Evolutionary conservation across 148 eudicot species (phyloP).

Genomic region (Nepenthes mirabilis): DNA sequence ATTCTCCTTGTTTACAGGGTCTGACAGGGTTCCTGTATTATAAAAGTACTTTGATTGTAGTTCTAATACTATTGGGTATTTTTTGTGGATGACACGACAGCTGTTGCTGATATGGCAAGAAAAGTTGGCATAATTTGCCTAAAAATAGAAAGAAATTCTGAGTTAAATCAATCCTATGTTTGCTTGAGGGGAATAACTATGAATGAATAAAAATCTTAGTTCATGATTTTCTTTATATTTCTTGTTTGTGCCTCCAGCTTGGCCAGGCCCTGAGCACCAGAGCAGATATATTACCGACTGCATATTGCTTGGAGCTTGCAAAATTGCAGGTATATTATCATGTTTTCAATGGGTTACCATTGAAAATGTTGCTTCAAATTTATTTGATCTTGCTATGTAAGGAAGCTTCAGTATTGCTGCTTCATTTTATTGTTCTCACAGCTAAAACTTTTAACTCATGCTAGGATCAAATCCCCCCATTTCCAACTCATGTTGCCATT

Average conservation of each 20-base stretch:
- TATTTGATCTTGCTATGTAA: constrained; percentile 1
- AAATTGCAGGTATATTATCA: constrained; percentile 65
- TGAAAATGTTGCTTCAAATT: neutral
- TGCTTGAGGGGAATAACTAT: too few species aligned
- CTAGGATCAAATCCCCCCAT: constrained; percentile 98
- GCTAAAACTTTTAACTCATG: neutral
- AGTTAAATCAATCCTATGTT: too few species aligned
- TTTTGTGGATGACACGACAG: too few species aligned
- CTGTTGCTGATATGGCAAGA: too few species aligned
- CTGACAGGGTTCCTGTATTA: too few species aligned
- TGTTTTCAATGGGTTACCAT: neutral
- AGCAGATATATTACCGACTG: constrained; percentile 82
- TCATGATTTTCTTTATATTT: constrained; percentile 2
- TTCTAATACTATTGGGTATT: too few species aligned
- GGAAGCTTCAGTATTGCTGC: too few species aligned
- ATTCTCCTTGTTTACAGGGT: too few species aligned
- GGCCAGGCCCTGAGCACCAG: constrained; percentile 98
- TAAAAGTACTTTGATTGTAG: too few species aligned
- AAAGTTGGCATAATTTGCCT: too few species aligned
- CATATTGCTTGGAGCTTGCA: constrained; percentile 86
- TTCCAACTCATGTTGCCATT: constrained; percentile 67
- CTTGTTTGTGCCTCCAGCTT: constrained; percentile 39
- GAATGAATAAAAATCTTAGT: too few species aligned
- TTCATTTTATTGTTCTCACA: neutral
- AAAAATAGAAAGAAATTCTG: too few species aligned